Percentiles rank a stretch among this genome's conserved stretches.
Conservation (phyloP, 2,329 filamentous ascomycete genomes). For the Colletotrichum spaethianum region DNA sequence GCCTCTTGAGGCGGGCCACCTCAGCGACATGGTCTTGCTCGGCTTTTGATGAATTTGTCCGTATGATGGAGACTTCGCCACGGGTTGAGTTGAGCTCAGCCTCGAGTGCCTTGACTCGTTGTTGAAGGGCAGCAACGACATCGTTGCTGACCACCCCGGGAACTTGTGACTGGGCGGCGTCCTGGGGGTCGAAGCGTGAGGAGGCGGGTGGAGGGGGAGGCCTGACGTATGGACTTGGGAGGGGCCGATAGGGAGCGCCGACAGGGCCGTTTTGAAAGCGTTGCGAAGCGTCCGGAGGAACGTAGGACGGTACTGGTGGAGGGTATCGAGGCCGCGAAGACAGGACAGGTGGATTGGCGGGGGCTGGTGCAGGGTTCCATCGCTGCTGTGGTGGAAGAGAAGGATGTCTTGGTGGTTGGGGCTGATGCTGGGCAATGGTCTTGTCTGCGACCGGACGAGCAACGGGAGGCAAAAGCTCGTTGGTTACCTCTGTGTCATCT, state of each 20-base stretch:
- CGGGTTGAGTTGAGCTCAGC: slow-evolving; percentile 73
- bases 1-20: slow-evolving; percentile 72
- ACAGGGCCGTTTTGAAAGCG: slow-evolving; percentile 44
- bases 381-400: slow-evolving; percentile 41
- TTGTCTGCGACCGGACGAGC: slow-evolving; percentile 54
- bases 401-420: slow-evolving; percentile 42
- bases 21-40: slow-evolving; percentile 74
- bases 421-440: slow-evolving; percentile 52
- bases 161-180: slow-evolving; percentile 50
- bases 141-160: slow-evolving; percentile 48
- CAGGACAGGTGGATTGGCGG: slow-evolving; percentile 25
- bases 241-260: slow-evolving; percentile 49
- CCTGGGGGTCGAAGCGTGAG: slow-evolving; percentile 49
- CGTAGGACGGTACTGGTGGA: slow-evolving; percentile 33
- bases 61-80: slow-evolving; percentile 83
- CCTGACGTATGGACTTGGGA: slow-evolving; percentile 59
- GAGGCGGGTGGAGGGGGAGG: slow-evolving; percentile 49
- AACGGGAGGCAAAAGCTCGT: slow-evolving; percentile 60
- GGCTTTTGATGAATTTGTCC: slow-evolving; percentile 76
- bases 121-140: slow-evolving; percentile 63
- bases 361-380: slow-evolving; percentile 53
- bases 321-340: slow-evolving; percentile 41
- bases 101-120: slow-evolving; percentile 67
- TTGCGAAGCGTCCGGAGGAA: slow-evolving; percentile 38
- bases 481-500: slow-evolving; percentile 70